Conservation (phyloP, 345 rosid species). For the Viola odorata region DNA sequence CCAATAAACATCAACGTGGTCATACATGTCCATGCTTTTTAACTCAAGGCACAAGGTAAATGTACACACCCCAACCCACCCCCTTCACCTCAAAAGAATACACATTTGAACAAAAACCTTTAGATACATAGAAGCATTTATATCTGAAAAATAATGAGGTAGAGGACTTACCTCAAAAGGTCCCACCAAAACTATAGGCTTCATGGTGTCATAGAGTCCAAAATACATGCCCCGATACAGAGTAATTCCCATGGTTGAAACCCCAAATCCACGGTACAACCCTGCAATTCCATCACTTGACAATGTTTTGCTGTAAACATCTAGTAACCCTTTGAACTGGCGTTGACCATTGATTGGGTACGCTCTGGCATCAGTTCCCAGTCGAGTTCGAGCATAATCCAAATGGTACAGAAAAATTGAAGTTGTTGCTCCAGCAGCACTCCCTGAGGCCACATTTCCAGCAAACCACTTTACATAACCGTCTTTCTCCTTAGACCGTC, state of each 20-base stretch:
- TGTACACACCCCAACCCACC: too few species aligned
- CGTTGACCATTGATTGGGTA: slow-evolving; percentile 47
- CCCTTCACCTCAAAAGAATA: too few species aligned
- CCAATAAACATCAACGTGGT: too few species aligned
- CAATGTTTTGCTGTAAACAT: slow-evolving; percentile 74
- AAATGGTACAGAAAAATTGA: slow-evolving; percentile 78
- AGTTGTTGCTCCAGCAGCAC: slow-evolving; percentile 96
- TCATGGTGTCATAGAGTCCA: slow-evolving; percentile 85
- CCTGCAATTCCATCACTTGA: slow-evolving; percentile 68
- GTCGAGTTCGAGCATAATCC: slow-evolving; percentile 81
- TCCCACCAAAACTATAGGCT: slow-evolving; percentile 79
- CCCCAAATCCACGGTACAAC: slow-evolving; percentile 82
- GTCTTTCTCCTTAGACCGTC: slow-evolving; percentile 76
- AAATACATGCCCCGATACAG: slow-evolving; percentile 91
- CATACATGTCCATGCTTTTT: too few species aligned
- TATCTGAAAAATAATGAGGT: neutral
- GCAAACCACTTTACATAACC: slow-evolving; percentile 81
- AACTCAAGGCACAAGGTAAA: too few species aligned
- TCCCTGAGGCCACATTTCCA: slow-evolving; percentile 86
- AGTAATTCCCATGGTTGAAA: slow-evolving; percentile 85
- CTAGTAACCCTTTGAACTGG: slow-evolving; percentile 74
- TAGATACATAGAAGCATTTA: too few species aligned
- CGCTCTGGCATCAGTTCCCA: slow-evolving; percentile 76
- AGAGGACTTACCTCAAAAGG: slow-evolving; percentile 58
- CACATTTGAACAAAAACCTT: too few species aligned